phyloP scores from a whole-genome alignment of 805 yeast genomes.

The Candida incommunis region DNA sequence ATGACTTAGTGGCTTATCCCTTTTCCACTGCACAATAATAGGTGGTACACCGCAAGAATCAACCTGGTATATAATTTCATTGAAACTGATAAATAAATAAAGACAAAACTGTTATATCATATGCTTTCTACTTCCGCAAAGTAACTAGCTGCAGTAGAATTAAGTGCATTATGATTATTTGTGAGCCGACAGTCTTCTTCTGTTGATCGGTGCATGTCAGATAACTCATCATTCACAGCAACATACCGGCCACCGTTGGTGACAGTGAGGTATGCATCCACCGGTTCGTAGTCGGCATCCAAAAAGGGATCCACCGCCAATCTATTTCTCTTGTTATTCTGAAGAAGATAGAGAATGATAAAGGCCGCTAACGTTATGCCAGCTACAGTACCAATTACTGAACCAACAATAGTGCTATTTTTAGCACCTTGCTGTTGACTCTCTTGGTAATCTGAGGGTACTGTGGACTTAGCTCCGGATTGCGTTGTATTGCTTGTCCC shows the following conservation, averaged over 20 bases:
- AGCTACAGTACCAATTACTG: background rate
- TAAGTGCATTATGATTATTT: too few species aligned
- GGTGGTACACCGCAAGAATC: too few species aligned
- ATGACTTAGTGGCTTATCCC: too few species aligned
- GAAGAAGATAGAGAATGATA: background rate
- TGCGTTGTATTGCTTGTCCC: too few species aligned
- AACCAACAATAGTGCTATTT: background rate
- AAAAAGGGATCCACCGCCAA: background rate
- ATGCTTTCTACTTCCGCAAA: background rate
- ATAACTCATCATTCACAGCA: background rate
- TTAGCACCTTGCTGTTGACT: too few species aligned
- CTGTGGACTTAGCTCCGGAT: too few species aligned
- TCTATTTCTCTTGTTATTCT: background rate
- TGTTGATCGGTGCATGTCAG: too few species aligned
- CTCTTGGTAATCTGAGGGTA: too few species aligned
- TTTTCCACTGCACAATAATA: too few species aligned
- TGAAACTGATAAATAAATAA: background rate
- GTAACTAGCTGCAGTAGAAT: too few species aligned
- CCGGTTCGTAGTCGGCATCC: background rate
- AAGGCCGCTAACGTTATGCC: background rate
- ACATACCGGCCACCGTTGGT: background rate
- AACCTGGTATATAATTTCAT: too few species aligned
- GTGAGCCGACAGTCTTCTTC: too few species aligned
- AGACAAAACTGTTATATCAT: background rate
- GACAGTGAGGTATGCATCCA: background rate